Evolutionary conservation across 2,329 filamentous ascomycete genomes (phyloP).

Genomic region (Dactylellina leptospora): DNA sequence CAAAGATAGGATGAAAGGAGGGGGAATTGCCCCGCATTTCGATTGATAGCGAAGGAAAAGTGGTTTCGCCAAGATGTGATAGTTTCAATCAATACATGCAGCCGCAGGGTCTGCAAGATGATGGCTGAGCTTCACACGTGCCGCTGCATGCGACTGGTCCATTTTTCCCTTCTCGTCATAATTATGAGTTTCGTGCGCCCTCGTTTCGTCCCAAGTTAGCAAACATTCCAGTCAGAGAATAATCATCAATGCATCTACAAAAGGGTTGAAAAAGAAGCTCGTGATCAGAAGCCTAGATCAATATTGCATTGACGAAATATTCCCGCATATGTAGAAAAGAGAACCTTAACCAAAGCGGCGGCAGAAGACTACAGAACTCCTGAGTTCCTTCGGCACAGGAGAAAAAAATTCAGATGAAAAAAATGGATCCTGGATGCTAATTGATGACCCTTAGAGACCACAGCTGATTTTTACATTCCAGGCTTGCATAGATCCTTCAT

Average conservation of each 20-base stretch:
- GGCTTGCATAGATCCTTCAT: conserved; percentile 8
- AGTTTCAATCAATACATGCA: conserved; percentile 36
- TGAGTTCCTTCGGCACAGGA: conserved; percentile 8
- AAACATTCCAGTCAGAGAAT: conserved; percentile 24
- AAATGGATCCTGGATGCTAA: conserved; percentile 6
- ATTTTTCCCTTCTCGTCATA: conserved; percentile 21
- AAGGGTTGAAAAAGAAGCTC: conserved; percentile 2
- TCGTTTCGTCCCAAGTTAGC: conserved; percentile 10
- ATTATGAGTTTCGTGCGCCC: neutral
- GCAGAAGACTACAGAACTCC: conserved; percentile 7
- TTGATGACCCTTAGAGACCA: neutral
- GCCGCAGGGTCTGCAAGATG: conserved; percentile 50
- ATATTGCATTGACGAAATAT: conserved; percentile 14
- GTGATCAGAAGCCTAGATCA: conserved; percentile 41
- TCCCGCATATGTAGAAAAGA: conserved; percentile 4
- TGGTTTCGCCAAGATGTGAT: conserved; percentile 43
- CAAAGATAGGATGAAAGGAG: conserved; percentile 17
- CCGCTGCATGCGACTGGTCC: conserved; percentile 44
- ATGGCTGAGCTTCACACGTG: conserved; percentile 52
- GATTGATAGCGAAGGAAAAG: conserved; percentile 18
- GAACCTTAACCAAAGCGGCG: conserved; percentile 2
- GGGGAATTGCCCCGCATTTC: conserved; percentile 50
- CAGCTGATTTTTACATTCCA: conserved; percentile 10
- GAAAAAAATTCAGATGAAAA: conserved; percentile 34
- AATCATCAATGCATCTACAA: conserved; percentile 3